Evolutionary conservation across 2,329 filamentous ascomycete species (phyloP), one percentile per base, ranked within the genome.

Genomic region (Catunica adiposa): DNA sequence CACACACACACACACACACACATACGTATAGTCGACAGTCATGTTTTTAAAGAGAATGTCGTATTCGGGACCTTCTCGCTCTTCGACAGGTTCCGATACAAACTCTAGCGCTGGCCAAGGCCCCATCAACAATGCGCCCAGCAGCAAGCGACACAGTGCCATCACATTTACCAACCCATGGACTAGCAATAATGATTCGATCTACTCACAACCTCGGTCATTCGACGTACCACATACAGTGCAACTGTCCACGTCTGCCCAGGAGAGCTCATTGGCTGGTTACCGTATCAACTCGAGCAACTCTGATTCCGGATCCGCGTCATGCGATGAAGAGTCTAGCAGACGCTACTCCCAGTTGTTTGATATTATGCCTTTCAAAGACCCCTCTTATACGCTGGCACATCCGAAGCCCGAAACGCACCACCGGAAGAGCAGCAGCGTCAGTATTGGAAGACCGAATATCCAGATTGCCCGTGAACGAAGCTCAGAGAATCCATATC

Each of bases 21-120:
- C 11, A 11, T 34, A 34, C 29, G 29, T 5, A 34, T 34, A 5
- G 5, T 34, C 11, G 5, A 34, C 5, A 34, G 29, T 11, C 11
- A 51, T 51, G 48, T 51, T 51, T 34, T 20, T 51, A 15, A 51
- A 51, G 20, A 51, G 22, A 51, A 29, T 29, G 48, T 51, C 48
- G 11, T 34, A 34, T 11, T 34, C 38, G 5, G 38, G 14, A n/a
- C 17, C 38, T 20, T 44, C 40, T 44, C 17, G 15, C 17, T 44
- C 40, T n/a, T 20, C 40, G 14, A 44, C 40, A 14, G 17, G 15
- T 6, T 2, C 40, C n/a, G 40, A n/a, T 44, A n/a, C n/a, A n/a
- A n/a, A n/a, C n/a, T 44, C 40, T 44, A n/a, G 15, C n/a, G 6
- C 40, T 22, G 15, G 11, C 20, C 15, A 11, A 25, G 9, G n/a